Base-by-base conservation (phyloP, 2,329 filamentous ascomycete species). In the Cercospora sesami region DNA sequence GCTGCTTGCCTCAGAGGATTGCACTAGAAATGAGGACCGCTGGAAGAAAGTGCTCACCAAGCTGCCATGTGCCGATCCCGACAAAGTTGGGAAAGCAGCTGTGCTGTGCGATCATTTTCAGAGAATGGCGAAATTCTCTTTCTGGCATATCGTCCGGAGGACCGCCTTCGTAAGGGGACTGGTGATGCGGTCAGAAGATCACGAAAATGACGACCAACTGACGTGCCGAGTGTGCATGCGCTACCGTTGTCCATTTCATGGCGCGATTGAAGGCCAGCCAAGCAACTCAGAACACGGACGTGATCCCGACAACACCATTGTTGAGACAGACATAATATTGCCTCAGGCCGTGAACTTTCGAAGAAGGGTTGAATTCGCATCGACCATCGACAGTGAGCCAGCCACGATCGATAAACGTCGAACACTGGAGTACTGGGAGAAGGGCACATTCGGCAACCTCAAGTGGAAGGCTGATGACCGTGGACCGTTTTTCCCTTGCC, bases 401-500 rank as follows among this genome's bases (percentile, higher is more conserved):
- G 31, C n/a, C 31, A 36, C 36, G 1, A n/a, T 57, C 18, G 42
- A 36, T 23, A 68, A 65, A 26, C 39, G 69, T 16, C 67, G 66
- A 14, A 45, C 31, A 7, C 57, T 70, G 5, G 55, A 69, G 9
- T 71, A 71, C 33, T 76, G 73, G 73, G 63, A 68, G 5, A 68
- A 48, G 55, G 70, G 66, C 1, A 6, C 48, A 51, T 67, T 63
- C 36, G 64, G 60, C 7, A 66, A 57, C 28, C 63, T 72, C 10
- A 63, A 65, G 42, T 63, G 30, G 61, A 64, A 62, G n/a, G 59
- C 68, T 12, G 63, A 68, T n/a, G 80, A 84, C 16, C 84, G 87
- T 42, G 85, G 86, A 36, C 81, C 86, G 1, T 86, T 86, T 61
- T 86, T 89, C 65, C 88, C 90, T 3, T 94, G 91, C 74, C 84